Conservation (phyloP, 148 eudicot species). For the Nepenthes mirabilis region DNA sequence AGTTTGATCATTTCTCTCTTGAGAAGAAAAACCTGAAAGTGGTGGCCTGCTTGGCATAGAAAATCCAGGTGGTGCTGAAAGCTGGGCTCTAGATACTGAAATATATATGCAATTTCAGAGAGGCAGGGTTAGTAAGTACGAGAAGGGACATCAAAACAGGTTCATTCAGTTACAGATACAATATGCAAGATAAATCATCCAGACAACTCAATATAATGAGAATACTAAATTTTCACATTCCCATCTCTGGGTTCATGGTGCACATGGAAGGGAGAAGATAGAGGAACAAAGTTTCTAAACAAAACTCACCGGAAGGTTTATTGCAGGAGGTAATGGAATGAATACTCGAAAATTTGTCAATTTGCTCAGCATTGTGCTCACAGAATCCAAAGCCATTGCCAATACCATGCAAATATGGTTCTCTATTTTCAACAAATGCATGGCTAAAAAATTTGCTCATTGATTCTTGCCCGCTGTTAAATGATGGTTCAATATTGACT, state of each 20-base stretch:
- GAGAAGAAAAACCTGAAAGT: constrained; percentile 78
- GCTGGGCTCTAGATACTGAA: constrained; percentile 60
- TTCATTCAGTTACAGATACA: not conserved
- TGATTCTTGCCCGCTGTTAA: constrained; percentile 21
- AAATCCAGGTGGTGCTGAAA: constrained; percentile 97
- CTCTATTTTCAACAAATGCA: constrained; percentile 31
- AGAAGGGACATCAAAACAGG: not conserved
- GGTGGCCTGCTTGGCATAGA: constrained; percentile 60
- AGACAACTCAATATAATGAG: too few relatives aligned
- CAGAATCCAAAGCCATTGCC: constrained; percentile 41
- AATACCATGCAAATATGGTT: constrained; percentile 22
- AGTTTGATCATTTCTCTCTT: constrained; percentile 40
- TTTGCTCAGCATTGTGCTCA: constrained; percentile 24
- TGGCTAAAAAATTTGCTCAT: constrained; percentile 24
- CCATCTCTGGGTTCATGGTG: not conserved
- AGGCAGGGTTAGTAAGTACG: not conserved
- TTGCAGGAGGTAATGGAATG: constrained; percentile 33
- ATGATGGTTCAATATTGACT: constrained; percentile 26
- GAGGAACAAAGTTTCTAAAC: not conserved
- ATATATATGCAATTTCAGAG: not conserved
- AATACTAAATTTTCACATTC: too few relatives aligned
- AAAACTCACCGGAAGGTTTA: constrained; percentile 44
- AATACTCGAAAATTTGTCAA: constrained; percentile 27
- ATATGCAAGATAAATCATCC: not conserved
- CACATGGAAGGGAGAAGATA: not conserved